Evolutionary conservation across 2,329 filamentous ascomycete genomes (phyloP).

Genomic region (Colletotrichum tanaceti): DNA sequence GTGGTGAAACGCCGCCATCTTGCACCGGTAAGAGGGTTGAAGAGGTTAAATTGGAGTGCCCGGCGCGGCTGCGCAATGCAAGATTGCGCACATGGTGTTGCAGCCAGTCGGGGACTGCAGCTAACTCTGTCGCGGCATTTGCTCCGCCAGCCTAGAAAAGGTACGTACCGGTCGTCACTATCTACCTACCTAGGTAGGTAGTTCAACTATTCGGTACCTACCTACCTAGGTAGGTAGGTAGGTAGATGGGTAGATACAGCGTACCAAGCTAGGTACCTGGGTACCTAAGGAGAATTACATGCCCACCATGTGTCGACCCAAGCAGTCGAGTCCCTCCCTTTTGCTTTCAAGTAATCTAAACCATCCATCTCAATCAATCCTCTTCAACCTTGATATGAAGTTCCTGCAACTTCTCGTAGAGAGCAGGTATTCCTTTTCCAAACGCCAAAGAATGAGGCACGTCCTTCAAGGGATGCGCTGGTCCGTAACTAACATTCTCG

Average conservation of each 20-base stretch:
- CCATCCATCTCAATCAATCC: background rate
- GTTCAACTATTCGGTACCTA: too few species aligned
- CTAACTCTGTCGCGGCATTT: background rate
- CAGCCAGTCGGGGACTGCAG: background rate
- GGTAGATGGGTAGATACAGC: too few species aligned
- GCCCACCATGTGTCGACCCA: too few species aligned
- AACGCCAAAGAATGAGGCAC: constrained; percentile 18
- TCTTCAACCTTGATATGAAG: constrained; percentile 9
- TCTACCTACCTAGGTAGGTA: too few species aligned
- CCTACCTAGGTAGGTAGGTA: too few species aligned
- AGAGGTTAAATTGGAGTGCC: constrained; percentile 43
- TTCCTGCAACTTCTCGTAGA: constrained; percentile 28
- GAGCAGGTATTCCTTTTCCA: constrained; percentile 25
- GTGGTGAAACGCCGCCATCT: constrained; percentile 36
- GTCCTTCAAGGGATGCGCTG: constrained; percentile 10
- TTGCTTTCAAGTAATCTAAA: background rate
- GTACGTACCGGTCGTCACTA: constrained; percentile 4
- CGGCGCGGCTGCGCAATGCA: background rate
- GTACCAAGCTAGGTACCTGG: too few species aligned
- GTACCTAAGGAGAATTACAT: constrained; percentile 47
- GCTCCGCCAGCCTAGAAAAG: constrained; percentile 1
- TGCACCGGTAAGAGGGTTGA: constrained; percentile 61
- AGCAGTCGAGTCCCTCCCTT: too few species aligned
- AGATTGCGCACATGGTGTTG: constrained; percentile 5
- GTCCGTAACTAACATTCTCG: constrained; percentile 13